Evolutionary conservation across 1,139 yeast genomes (phyloP).

Genomic region (Diutina rugosa): DNA sequence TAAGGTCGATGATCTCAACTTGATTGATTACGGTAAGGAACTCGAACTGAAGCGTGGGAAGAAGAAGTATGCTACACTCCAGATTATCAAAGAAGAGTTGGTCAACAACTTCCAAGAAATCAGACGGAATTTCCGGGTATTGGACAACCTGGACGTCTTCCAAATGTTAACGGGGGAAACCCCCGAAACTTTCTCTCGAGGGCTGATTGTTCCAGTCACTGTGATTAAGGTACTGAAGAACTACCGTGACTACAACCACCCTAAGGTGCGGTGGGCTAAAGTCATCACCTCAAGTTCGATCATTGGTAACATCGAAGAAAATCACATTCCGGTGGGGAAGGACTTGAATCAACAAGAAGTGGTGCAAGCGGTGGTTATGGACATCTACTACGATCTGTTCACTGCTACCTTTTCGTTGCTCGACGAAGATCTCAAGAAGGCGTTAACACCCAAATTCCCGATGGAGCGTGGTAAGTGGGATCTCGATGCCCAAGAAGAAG

Average conservation of each 20-base stretch:
- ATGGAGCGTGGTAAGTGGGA: slow-evolving; percentile 74
- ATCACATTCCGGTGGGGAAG: slow-evolving; percentile 44
- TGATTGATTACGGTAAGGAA: slow-evolving; percentile 91
- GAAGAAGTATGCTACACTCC: slow-evolving; percentile 71
- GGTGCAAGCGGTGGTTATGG: slow-evolving; percentile 66
- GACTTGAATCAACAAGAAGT: slow-evolving; percentile 59
- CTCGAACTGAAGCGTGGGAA: slow-evolving; percentile 65
- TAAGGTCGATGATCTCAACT: slow-evolving; percentile 73
- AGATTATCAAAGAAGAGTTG: slow-evolving; percentile 80
- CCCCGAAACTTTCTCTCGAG: slow-evolving; percentile 49
- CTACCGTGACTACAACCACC: slow-evolving; percentile 17
- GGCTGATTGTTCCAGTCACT: slow-evolving; percentile 69
- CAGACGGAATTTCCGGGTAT: slow-evolving; percentile 56
- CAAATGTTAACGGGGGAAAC: slow-evolving; percentile 87
- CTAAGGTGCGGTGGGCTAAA: slow-evolving; percentile 29
- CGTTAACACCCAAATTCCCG: slow-evolving; percentile 35
- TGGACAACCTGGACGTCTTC: slow-evolving; percentile 65
- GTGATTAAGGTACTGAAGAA: slow-evolving; percentile 42
- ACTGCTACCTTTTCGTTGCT: slow-evolving; percentile 63
- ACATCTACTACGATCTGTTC: slow-evolving; percentile 59
- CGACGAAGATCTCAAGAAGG: slow-evolving; percentile 51
- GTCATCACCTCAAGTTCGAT: slow-evolving; percentile 69
- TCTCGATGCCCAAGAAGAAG: slow-evolving; percentile 59
- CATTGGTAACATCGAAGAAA: slow-evolving; percentile 58
- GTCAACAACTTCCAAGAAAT: slow-evolving; percentile 80